Percentiles rank a stretch among this genome's conserved stretches.
phyloP scores from a whole-genome alignment of 1,284 basidiomycete species.

The Vanrija pseudolonga region DNA sequence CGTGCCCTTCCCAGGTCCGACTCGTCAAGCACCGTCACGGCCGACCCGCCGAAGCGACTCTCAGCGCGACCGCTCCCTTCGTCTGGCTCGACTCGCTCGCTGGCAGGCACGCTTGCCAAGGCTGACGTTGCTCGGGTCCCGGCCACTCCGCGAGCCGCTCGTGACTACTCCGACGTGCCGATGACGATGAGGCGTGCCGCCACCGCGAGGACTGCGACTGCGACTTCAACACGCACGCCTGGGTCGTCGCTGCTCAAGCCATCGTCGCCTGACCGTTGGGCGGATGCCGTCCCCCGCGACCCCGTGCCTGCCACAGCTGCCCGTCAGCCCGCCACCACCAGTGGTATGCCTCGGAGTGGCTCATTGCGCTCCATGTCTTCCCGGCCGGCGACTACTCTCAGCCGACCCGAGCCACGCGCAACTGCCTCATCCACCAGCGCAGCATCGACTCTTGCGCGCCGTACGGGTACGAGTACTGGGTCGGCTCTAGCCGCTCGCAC shows the following conservation, averaged over 20 bases:
- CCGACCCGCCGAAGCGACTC: neutral
- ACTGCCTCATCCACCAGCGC: too few species aligned
- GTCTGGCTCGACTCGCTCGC: neutral
- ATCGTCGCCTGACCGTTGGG: conserved; percentile 8
- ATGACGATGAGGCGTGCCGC: conserved; percentile 7
- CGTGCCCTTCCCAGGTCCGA: neutral
- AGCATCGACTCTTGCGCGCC: too few species aligned
- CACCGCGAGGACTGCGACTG: neutral
- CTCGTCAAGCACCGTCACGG: neutral
- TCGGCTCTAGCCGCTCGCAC: too few species aligned
- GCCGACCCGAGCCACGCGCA: too few species aligned
- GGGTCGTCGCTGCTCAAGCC: neutral
- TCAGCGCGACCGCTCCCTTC: neutral
- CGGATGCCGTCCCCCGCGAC: conserved; percentile 11
- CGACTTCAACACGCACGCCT: neutral
- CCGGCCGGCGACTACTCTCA: too few species aligned
- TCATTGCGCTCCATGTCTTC: too few species aligned
- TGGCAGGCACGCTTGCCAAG: neutral
- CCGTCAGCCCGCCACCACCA: too few species aligned
- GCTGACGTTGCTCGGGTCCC: neutral
- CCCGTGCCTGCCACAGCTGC: neutral
- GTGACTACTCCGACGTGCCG: conserved; percentile 11
- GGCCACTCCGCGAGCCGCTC: neutral
- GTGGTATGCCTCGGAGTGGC: too few species aligned
- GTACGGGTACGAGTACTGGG: too few species aligned